phyloP scores from a whole-genome alignment of 306 rosid genomes.

The Castanea sativa region DNA sequence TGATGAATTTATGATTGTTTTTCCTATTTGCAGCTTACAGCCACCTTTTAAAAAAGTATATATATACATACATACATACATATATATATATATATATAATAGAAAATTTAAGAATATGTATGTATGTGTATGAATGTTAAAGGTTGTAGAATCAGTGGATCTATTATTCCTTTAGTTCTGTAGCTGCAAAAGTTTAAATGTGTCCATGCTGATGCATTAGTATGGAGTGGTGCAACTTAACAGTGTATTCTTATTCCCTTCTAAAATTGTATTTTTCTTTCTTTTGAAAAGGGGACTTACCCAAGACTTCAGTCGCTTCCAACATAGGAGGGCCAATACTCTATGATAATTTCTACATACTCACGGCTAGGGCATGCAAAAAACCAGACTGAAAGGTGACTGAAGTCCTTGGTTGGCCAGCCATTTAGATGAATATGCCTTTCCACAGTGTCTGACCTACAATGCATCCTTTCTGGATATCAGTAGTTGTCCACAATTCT shows the following conservation, averaged over 20 bases:
- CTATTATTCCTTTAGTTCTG: slow-evolving; percentile 1
- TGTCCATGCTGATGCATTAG: slow-evolving; percentile 17
- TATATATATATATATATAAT: too few species aligned
- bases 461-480: slow-evolving; percentile 10
- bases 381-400: slow-evolving; percentile 26
- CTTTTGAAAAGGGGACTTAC: slow-evolving; percentile 36
- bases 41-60: too few species aligned
- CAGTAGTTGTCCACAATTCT: neutral
- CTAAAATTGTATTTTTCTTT: slow-evolving; percentile 33
- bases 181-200: neutral
- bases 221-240: slow-evolving; percentile 30
- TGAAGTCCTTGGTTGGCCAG: slow-evolving; percentile 16
- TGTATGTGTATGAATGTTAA: slow-evolving; percentile 7
- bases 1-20: too few species aligned
- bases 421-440: slow-evolving; percentile 24
- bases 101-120: neutral
- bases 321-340: slow-evolving; percentile 37
- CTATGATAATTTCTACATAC: slow-evolving; percentile 31
- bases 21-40: too few species aligned
- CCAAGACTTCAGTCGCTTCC: slow-evolving; percentile 42
- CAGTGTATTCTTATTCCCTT: slow-evolving; percentile 14
- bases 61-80: too few species aligned
- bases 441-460: slow-evolving; percentile 18
- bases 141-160: slow-evolving; percentile 7
- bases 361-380: slow-evolving; percentile 31